Base-by-base conservation (phyloP, 192 early-diverging fungal genomes). In the Gigaspora rosea region DNA sequence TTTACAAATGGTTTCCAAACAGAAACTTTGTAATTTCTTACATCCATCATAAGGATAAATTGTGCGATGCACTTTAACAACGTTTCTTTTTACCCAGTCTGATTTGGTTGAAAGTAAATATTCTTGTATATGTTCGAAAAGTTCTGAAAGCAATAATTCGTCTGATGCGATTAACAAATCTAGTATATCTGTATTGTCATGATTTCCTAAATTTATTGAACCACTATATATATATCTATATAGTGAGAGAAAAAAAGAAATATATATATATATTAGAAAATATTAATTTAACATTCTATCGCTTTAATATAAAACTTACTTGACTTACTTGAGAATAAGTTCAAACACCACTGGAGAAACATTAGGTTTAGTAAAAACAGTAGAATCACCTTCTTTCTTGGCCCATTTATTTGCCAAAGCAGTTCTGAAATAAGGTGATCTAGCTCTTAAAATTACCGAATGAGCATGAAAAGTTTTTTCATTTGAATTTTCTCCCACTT, bases 151-250 rank as follows among this genome's bases (percentile, higher is more conserved):
- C 47, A 76, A 64, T 27, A 76, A 47, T 33, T 76, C 75, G 13
- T 76, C 75, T 15, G 75, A 65, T 41, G 75, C 64, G 56, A 76
- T 49, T 18, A 76, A 47, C 20, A 76, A 67, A 22, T 67, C 75
- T 12, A 76, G 41, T 12, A 76, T 35, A 57, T 76, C 63, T 16
- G 35, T 22, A 18, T 36, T 36, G 15, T 76, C 64, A 13, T 76
- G 52, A 16, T 41, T 16, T 22, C 32, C 49, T 20, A 76, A 18
- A 67, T 67, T 27, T 56, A 76, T 67, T 6, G 33, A 13, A 10
- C 75, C 75, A 47, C 64, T 67, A 57, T 76, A 76, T 22, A 76
- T 67, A 57, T 76, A 76, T 41, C 75, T 76, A 36, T 56, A 2
- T 27, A 20, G 15, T 8, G 8, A 57, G 4, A 46, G 58, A 61